Evolutionary conservation across 2,329 filamentous ascomycete genomes (phyloP).

Genomic region (Rhynchosporium secalis): DNA sequence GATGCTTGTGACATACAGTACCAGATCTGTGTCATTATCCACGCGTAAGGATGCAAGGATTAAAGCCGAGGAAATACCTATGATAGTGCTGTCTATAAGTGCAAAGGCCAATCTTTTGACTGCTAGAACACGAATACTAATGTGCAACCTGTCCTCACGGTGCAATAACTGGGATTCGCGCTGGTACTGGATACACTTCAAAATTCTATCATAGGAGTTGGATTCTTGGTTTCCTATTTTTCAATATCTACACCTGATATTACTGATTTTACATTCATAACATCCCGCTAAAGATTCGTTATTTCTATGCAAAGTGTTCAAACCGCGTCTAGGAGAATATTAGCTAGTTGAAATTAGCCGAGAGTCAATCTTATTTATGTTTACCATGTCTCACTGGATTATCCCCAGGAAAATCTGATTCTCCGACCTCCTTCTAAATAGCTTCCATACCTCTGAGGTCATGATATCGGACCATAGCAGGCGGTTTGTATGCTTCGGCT

Average conservation of each 20-base stretch:
- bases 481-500: background rate
- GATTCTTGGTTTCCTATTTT: background rate
- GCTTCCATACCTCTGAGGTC: background rate
- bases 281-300: conserved; percentile 11
- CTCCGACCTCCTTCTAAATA: no score
- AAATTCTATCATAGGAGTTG: background rate
- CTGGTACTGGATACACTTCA: conserved; percentile 20
- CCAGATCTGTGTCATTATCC: conserved; percentile 49
- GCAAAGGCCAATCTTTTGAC: conserved; percentile 51
- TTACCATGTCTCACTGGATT: background rate
- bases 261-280: conserved; percentile 10
- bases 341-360: conserved; percentile 1
- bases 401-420: background rate
- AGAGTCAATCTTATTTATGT: background rate
- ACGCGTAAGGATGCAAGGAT: conserved; percentile 50
- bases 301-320: conserved; percentile 2
- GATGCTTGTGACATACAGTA: conserved; percentile 57
- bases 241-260: background rate
- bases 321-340: background rate
- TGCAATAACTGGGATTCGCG: conserved; percentile 43
- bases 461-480: background rate
- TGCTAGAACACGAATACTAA: conserved; percentile 48
- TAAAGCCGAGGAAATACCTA: conserved; percentile 30
- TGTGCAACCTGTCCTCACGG: conserved; percentile 42
- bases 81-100: conserved; percentile 44